These are phyloP conservation scores for Alternaria metachromatica DNA, from an alignment of 2,329 filamentous ascomycete genomes.

Conservation along the genomic window DNA sequence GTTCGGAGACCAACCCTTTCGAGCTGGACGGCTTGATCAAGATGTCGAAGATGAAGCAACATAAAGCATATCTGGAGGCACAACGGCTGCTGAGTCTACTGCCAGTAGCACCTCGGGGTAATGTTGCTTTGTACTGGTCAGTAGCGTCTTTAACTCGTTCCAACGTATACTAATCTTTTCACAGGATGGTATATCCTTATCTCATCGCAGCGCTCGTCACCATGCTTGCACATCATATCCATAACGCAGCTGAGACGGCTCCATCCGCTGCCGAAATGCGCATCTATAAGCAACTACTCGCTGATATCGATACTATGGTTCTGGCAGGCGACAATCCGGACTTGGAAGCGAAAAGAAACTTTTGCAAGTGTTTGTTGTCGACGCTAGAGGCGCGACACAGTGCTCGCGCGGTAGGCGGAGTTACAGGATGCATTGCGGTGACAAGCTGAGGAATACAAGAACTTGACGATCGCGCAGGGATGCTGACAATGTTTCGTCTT, in stretches of 20 bases:
- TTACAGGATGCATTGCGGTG: neutral
- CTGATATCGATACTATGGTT: slow-evolving; percentile 15
- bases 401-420: neutral
- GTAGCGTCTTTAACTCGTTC: neutral
- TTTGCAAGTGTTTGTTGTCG: slow-evolving; percentile 24
- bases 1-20: slow-evolving; percentile 26
- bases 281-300: slow-evolving; percentile 16
- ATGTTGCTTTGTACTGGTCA: slow-evolving; percentile 31
- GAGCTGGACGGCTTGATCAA: slow-evolving; percentile 18
- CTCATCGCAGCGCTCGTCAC: slow-evolving; percentile 31
- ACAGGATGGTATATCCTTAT: slow-evolving; percentile 15
- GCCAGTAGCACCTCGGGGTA: slow-evolving; percentile 23
- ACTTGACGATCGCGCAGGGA: neutral
- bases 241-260: slow-evolving; percentile 9
- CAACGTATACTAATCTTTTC: neutral
- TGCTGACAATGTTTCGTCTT: neutral
- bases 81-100: slow-evolving; percentile 25
- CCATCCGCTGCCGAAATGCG: slow-evolving; percentile 12
- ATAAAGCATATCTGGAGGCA: slow-evolving; percentile 24
- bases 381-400: slow-evolving; percentile 5
- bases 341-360: slow-evolving; percentile 14
- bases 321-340: slow-evolving; percentile 18
- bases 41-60: slow-evolving; percentile 19
- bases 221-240: slow-evolving; percentile 26
- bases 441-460: neutral